Conservation (phyloP, 345 rosid genomes). For the Turnera subulata region DNA sequence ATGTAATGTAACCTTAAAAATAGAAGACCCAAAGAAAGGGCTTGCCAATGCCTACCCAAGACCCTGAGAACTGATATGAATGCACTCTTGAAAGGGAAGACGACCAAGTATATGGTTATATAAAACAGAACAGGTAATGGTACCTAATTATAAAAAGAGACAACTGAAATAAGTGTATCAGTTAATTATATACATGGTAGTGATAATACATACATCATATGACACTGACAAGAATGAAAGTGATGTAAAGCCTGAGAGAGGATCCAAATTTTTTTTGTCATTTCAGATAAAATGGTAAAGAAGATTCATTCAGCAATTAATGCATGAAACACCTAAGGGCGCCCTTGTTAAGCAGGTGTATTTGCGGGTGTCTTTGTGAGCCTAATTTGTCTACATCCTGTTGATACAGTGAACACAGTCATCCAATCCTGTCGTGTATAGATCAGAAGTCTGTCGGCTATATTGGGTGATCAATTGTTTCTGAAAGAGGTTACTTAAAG, state of each 20-base stretch:
- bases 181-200: conserved; percentile 17
- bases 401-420: conserved; percentile 82
- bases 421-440: conserved; percentile 63
- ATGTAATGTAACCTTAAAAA: too few species aligned
- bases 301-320: conserved; percentile 23
- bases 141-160: neutral
- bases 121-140: too few species aligned
- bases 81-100: too few species aligned
- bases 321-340: conserved; percentile 31
- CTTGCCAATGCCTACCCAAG: too few species aligned
- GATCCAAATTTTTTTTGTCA: conserved; percentile 14
- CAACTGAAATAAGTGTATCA: neutral
- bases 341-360: conserved; percentile 74
- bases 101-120: too few species aligned
- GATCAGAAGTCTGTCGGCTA: conserved; percentile 58
- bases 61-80: too few species aligned
- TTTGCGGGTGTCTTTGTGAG: conserved; percentile 77
- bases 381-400: conserved; percentile 89
- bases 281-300: conserved; percentile 14
- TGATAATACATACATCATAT: conserved; percentile 25
- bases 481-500: conserved; percentile 64
- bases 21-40: too few species aligned
- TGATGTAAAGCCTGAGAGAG: conserved; percentile 25
- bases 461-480: conserved; percentile 70
- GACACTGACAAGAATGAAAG: conserved; percentile 11